Evolutionary conservation across 2,329 filamentous ascomycete genomes (phyloP).

Genomic region (Chalaropsis ovoidea): DNA sequence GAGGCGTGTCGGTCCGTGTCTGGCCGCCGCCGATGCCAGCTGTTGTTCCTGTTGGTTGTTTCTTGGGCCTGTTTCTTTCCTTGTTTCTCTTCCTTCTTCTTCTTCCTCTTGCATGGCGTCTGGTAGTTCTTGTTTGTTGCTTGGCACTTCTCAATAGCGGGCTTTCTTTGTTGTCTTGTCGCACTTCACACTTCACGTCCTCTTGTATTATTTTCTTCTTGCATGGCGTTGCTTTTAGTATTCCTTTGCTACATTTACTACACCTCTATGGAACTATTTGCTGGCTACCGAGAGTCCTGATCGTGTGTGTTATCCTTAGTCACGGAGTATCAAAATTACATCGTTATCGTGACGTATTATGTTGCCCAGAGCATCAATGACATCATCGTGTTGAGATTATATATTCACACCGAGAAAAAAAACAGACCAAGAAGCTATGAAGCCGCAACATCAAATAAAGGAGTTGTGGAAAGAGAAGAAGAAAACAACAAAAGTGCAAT

Average conservation of each 20-base stretch:
- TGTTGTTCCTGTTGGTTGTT: background rate
- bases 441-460: background rate
- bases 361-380: background rate
- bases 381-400: constrained; percentile 9
- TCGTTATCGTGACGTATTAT: too few species aligned
- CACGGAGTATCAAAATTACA: background rate
- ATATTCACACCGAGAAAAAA: background rate
- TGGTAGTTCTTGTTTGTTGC: background rate
- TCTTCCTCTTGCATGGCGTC: constrained; percentile 12
- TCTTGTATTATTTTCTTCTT: background rate
- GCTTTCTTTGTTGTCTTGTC: background rate
- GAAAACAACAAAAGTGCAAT: background rate
- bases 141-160: background rate
- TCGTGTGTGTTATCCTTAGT: too few species aligned
- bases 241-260: background rate
- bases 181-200: background rate
- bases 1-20: background rate
- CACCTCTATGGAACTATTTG: background rate
- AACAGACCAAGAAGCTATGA: background rate
- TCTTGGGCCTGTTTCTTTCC: background rate
- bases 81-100: constrained; percentile 7
- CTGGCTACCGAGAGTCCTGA: too few species aligned
- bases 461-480: background rate
- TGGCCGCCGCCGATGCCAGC: background rate
- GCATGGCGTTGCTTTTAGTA: background rate